Evolutionary conservation across 257 asterid genomes (phyloP).

Genomic region (Capsicum baccatum): DNA sequence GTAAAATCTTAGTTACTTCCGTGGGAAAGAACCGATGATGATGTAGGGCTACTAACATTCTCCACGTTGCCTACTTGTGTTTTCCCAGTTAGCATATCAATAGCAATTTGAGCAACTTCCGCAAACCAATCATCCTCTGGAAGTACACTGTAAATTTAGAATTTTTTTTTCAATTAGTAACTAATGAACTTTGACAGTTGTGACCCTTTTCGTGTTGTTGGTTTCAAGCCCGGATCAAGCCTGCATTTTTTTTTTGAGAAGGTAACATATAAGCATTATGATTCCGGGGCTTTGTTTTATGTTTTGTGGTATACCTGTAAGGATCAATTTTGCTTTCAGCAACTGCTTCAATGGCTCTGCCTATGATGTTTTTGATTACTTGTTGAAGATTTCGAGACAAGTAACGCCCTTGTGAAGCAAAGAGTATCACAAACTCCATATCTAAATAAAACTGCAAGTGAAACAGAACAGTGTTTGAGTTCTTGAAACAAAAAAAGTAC

Average conservation of each 20-base stretch:
- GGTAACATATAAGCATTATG: not conserved
- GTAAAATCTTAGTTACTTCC: conserved; percentile 52
- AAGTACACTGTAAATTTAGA: conserved; percentile 50
- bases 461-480: not conserved
- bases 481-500: not conserved
- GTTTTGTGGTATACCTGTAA: conserved; percentile 52
- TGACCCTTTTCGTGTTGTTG: not conserved
- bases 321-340: conserved; percentile 82
- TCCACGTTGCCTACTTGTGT: conserved; percentile 60
- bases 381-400: conserved; percentile 85
- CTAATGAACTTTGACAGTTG: not conserved
- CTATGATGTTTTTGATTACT: conserved; percentile 86
- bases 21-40: conserved; percentile 75
- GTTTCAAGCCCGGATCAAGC: not conserved
- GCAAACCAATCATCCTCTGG: conserved; percentile 98
- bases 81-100: conserved; percentile 74
- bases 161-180: not conserved
- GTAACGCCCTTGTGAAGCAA: conserved; percentile 92
- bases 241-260: no score
- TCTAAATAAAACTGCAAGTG: conserved; percentile 82
- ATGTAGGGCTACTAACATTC: conserved; percentile 62
- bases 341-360: conserved; percentile 87
- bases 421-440: conserved; percentile 95
- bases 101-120: conserved; percentile 89
- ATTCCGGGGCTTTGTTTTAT: not conserved